A percentile compares a stretch with the other conserved stretches of the same genome.
phyloP scores from a whole-genome alignment of 352 stramenopile species.

The Saprolegnia parasitica region DNA sequence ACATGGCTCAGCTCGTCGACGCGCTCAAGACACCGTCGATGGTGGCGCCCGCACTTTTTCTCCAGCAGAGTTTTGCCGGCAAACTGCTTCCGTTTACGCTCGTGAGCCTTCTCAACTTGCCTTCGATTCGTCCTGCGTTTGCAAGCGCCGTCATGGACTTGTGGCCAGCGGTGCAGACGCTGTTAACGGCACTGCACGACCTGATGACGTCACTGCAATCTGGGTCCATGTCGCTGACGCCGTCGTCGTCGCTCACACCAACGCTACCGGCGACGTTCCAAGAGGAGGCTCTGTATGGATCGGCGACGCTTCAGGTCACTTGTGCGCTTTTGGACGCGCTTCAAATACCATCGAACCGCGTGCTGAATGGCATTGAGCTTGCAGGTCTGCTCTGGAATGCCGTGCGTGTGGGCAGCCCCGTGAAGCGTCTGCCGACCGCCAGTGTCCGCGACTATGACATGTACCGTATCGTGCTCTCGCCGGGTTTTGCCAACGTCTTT shows the following conservation, averaged over 20 bases:
- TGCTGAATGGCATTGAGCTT: constrained; percentile 8
- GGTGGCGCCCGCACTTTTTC: constrained; percentile 29
- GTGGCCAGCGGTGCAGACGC: constrained; percentile 43
- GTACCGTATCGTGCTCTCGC: constrained; percentile 17
- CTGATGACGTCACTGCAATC: background rate
- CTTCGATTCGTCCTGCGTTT: constrained; percentile 46
- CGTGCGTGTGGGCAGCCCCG: background rate
- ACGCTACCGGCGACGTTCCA: background rate
- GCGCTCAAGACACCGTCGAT: constrained; percentile 12
- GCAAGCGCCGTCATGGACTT: constrained; percentile 40
- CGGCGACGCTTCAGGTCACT: background rate
- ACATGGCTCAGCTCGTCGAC: constrained; percentile 41
- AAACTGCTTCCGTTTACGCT: constrained; percentile 75
- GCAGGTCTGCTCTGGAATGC: constrained; percentile 9
- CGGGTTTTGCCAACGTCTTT: background rate
- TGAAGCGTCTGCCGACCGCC: background rate
- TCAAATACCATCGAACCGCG: background rate
- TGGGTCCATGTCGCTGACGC: background rate
- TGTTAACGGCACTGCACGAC: constrained; percentile 33
- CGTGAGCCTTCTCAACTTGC: constrained; percentile 59
- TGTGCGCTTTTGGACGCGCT: background rate
- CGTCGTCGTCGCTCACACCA: constrained; percentile 1
- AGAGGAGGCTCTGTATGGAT: background rate
- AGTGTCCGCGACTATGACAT: constrained; percentile 18
- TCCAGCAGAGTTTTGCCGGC: constrained; percentile 58